Percentiles rank a stretch among this genome's conserved stretches.
These are phyloP conservation scores for Aspergillus ibericus DNA, from an alignment of 2,329 filamentous ascomycete species.

Conservation along the genomic window DNA sequence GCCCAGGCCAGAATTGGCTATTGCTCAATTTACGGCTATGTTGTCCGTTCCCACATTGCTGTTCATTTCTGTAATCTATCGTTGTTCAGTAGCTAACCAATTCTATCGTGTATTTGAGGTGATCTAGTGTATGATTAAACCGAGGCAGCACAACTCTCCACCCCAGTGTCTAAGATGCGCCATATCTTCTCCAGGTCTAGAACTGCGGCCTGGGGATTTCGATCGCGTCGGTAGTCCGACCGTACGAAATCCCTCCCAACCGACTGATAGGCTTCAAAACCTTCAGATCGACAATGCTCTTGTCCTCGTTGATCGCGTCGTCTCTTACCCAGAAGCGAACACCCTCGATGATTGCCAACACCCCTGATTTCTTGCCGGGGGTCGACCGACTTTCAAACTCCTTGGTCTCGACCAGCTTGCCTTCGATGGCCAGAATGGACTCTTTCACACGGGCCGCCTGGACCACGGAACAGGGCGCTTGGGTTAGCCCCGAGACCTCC, in stretches of 20 bases:
- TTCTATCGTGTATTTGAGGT: not conserved
- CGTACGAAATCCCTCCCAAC: constrained; percentile 84
- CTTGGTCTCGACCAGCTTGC: constrained; percentile 67
- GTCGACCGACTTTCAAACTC: constrained; percentile 74
- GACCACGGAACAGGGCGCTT: constrained; percentile 65
- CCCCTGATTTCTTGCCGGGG: constrained; percentile 72
- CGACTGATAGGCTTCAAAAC: constrained; percentile 74
- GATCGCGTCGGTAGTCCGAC: constrained; percentile 65
- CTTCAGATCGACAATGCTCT: constrained; percentile 71
- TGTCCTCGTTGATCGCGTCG: constrained; percentile 79
- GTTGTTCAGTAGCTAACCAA: not conserved
- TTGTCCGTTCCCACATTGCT: too few relatives aligned
- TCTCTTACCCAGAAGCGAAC: constrained; percentile 85
- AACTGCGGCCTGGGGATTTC: constrained; percentile 59
- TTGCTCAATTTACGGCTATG: not conserved
- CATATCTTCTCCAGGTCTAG: constrained; percentile 7
- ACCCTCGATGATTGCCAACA: constrained; percentile 77
- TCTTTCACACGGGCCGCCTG: constrained; percentile 73
- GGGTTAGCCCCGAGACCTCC: constrained; percentile 73
- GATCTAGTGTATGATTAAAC: not conserved
- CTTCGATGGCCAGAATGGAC: constrained; percentile 80
- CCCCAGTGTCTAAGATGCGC: not conserved
- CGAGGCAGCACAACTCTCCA: not conserved
- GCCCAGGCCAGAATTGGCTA: not conserved
- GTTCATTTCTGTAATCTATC: not conserved